Base-by-base conservation (phyloP, 1,139 yeast species). In the Yamadazyma blattariae region DNA sequence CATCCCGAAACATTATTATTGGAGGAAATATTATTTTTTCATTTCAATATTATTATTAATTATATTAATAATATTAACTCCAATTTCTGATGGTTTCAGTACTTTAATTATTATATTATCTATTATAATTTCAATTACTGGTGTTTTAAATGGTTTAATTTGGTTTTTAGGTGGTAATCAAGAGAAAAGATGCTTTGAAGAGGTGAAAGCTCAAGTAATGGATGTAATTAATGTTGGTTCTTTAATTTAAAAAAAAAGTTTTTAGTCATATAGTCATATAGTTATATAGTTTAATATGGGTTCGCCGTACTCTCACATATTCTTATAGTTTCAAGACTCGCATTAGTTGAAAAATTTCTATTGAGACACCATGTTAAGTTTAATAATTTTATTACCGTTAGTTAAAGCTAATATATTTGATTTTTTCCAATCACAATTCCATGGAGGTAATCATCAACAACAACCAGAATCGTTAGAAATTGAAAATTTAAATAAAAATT, bases 91-190 rank as follows among this genome's bases (percentile, higher is more conserved):
- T 0, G 65, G 78, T n/a, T 81, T 87, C 63, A 81, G 0, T 65
- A 84, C 1, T 61, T 55, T 28, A 50, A 62, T 17, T 73, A 77
- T 76, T 67, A 78, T 83, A 1, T 58, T 68, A 9, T 67, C 80
- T 3, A 63, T 75, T 0, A 46, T 79, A 0, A 56, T 86, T 5
- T 71, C 80, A 0, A 67, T 77, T 6, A 71, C 92, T 0, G 97
- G 96, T 0, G 63, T 77, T 0, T 54, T 85, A 2, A 82, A 88
- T 52, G 96, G 96, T 0, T 52, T 87, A 37, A 82, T 92, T 37
- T 90, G 94, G 40, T 76, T 72, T 42, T 54, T 87, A 31, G 92
- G 90, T 49, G 95, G 95, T 1, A 69, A 89, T 32, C 72, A 79
- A 15, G 99, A 94, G 53, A 61, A 68, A 46, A 66, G 97, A 36